Evolutionary conservation across 768 basidiomycete genomes (phyloP).

Genomic region (Termitomyces sp.): DNA sequence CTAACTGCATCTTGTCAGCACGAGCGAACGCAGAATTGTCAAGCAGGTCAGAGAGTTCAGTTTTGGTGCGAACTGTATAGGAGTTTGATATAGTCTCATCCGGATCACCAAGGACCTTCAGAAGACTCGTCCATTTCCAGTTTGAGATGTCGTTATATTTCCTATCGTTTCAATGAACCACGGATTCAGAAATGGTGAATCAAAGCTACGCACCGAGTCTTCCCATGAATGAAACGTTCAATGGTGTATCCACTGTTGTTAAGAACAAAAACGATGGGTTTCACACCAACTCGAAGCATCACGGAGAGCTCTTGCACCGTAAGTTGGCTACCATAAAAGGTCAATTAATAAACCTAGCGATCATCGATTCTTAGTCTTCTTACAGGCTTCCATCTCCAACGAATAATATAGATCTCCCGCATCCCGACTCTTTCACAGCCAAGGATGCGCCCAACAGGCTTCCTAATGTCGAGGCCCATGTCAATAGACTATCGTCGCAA

Average conservation of each 20-base stretch:
- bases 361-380: slow-evolving; percentile 21
- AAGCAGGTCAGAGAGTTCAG: slow-evolving; percentile 64
- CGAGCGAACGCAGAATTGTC: slow-evolving; percentile 53
- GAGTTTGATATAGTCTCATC: slow-evolving; percentile 47
- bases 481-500: neutral
- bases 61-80: slow-evolving; percentile 61
- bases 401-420: slow-evolving; percentile 74
- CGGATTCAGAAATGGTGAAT: neutral
- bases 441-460: slow-evolving; percentile 74
- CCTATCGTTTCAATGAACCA: slow-evolving; percentile 23
- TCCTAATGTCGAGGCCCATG: slow-evolving; percentile 23
- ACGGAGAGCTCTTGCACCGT: slow-evolving; percentile 81
- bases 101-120: slow-evolving; percentile 53
- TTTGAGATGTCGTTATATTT: slow-evolving; percentile 84
- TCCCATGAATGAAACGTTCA: slow-evolving; percentile 73
- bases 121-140: slow-evolving; percentile 70
- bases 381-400: slow-evolving; percentile 81
- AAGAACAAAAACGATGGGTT: slow-evolving; percentile 79
- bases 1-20: slow-evolving; percentile 67
- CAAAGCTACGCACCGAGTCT: slow-evolving; percentile 32
- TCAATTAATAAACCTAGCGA: neutral
- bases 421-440: slow-evolving; percentile 59
- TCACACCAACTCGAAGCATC: slow-evolving; percentile 68
- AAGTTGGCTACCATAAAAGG: slow-evolving; percentile 46
- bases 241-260: slow-evolving; percentile 87